These are phyloP conservation scores for Musa balbisiana DNA, from an alignment of 202 grass and related monocot species.

Conservation along the genomic window DNA sequence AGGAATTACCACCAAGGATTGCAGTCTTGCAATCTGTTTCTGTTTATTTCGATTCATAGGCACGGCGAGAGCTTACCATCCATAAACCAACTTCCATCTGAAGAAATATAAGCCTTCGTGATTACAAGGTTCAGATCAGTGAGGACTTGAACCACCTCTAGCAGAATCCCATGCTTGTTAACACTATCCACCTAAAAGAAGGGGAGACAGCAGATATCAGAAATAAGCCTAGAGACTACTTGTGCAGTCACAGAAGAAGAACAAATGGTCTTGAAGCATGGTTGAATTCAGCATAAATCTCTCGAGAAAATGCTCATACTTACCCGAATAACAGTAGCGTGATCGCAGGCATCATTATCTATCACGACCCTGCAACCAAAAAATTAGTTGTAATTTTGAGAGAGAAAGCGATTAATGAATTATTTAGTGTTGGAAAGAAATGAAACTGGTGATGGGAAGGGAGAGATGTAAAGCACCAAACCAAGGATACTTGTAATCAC, in stretches of 20 bases:
- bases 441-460: no score
- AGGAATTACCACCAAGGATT: not conserved
- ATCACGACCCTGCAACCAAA: constrained; percentile 11
- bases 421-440: no score
- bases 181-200: constrained; percentile 50
- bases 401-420: no score
- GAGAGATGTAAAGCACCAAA: no score
- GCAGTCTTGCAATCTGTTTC: not conserved
- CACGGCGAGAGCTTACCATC: not conserved
- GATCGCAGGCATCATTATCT: constrained; percentile 10
- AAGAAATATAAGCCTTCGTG: constrained; percentile 56
- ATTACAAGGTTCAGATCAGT: constrained; percentile 56
- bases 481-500: no score
- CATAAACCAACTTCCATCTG: constrained; percentile 43
- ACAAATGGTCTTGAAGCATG: not conserved
- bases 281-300: not conserved
- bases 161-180: constrained; percentile 56
- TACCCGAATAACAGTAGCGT: constrained; percentile 3
- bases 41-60: not conserved
- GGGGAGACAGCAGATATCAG: not conserved
- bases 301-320: not conserved
- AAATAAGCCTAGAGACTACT: no score
- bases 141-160: constrained; percentile 66
- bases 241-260: not conserved
- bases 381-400: not conserved